Conservation (phyloP, 495 filamentous ascomycete species). For the Entonaema liquescens region DNA sequence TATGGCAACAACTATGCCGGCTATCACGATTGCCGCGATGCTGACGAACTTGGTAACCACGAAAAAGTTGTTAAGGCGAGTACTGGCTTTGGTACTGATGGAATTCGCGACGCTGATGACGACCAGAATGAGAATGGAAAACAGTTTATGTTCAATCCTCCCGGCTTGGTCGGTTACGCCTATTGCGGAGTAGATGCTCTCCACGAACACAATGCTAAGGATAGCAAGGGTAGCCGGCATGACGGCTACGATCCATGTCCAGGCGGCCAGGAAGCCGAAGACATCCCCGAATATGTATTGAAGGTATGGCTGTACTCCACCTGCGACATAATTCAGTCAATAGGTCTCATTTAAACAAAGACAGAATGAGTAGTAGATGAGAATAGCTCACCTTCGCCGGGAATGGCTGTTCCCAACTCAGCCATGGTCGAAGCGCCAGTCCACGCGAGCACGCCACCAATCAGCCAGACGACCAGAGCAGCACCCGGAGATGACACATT, state of each 20-base stretch:
- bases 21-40: slow-evolving; percentile 57
- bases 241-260: slow-evolving; percentile 66
- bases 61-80: slow-evolving; percentile 63
- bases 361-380: background rate
- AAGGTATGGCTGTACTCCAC: slow-evolving; percentile 64
- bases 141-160: slow-evolving; percentile 55
- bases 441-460: slow-evolving; percentile 65
- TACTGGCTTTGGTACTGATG: slow-evolving; percentile 64
- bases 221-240: slow-evolving; percentile 67
- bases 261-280: slow-evolving; percentile 63
- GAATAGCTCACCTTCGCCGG: slow-evolving; percentile 51
- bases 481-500: slow-evolving; percentile 63
- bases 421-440: slow-evolving; percentile 63
- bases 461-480: slow-evolving; percentile 61
- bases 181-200: slow-evolving; percentile 60
- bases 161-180: slow-evolving; percentile 55
- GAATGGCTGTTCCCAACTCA: slow-evolving; percentile 64
- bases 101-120: slow-evolving; percentile 61
- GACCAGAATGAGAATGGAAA: slow-evolving; percentile 56
- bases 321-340: slow-evolving; percentile 27
- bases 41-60: slow-evolving; percentile 60
- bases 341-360: background rate
- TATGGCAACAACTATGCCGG: slow-evolving; percentile 56
- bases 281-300: slow-evolving; percentile 64
- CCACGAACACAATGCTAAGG: slow-evolving; percentile 66